Evolutionary conservation across 2,329 filamentous ascomycete genomes (phyloP).

Genomic region (Stemphylium lycopersici): DNA sequence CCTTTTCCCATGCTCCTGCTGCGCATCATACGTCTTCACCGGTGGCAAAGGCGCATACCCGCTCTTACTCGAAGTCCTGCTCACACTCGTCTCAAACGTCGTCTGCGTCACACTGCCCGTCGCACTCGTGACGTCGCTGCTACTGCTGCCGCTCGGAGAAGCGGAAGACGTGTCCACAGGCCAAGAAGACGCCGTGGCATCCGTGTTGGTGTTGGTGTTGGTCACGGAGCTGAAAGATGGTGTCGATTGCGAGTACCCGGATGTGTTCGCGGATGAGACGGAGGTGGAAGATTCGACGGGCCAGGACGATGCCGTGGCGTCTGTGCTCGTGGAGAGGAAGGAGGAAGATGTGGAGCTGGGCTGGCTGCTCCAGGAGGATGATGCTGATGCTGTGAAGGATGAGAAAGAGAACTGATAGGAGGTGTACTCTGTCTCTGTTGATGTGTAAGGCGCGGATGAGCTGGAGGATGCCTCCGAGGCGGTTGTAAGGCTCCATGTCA

Average conservation of each 20-base stretch:
- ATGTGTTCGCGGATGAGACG: background rate
- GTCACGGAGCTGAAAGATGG: background rate
- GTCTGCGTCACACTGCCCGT: background rate
- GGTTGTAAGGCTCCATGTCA: no score
- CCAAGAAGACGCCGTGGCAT: background rate
- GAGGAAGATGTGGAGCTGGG: background rate
- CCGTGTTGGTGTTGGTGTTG: background rate
- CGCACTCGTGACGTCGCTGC: no score
- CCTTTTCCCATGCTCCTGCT: background rate
- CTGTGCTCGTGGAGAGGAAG: conserved; percentile 7
- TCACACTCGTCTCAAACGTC: conserved; percentile 17
- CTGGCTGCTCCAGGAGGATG: background rate
- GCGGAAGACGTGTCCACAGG: background rate
- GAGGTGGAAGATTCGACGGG: background rate
- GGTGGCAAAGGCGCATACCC: conserved; percentile 4
- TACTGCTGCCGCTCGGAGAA: background rate
- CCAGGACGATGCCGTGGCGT: conserved; percentile 8
- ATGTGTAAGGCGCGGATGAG: background rate
- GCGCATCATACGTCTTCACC: background rate
- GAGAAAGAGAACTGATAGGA: background rate
- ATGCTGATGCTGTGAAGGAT: background rate
- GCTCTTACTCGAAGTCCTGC: conserved; percentile 6
- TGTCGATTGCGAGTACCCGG: background rate
- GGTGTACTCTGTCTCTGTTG: background rate
- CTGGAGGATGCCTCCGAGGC: no score